Evolutionary conservation across 176 grass and related monocot species (phyloP).

Genomic region (Echinochloa phyllopogon): DNA sequence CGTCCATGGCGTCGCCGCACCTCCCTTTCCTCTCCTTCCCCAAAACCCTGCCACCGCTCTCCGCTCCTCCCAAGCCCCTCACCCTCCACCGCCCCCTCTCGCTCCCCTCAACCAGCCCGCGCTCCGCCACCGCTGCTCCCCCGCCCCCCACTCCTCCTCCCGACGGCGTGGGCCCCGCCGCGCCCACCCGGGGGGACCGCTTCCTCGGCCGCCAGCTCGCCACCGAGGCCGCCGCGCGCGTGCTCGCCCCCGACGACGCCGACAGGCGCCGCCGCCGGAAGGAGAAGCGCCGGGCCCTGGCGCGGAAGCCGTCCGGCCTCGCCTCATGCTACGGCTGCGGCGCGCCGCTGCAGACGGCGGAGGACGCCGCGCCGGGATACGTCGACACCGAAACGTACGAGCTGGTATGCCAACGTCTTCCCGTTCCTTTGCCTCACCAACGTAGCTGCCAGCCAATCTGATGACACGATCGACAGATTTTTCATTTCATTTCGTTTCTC

Average conservation of each 20-base stretch:
- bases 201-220: slow-evolving; percentile 71
- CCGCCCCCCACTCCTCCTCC: not conserved
- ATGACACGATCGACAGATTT: no score
- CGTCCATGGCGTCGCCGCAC: slow-evolving; percentile 50
- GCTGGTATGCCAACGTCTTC: slow-evolving; percentile 47
- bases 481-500: not conserved
- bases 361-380: slow-evolving; percentile 72
- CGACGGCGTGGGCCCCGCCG: slow-evolving; percentile 50
- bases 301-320: slow-evolving; percentile 47
- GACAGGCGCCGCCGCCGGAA: slow-evolving; percentile 46
- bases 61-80: slow-evolving; percentile 16
- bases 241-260: slow-evolving; percentile 50
- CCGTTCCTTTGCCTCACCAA: not conserved
- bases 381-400: slow-evolving; percentile 70
- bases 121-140: not conserved
- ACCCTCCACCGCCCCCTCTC: not conserved
- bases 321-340: slow-evolving; percentile 94
- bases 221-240: slow-evolving; percentile 35
- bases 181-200: slow-evolving; percentile 67
- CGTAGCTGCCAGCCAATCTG: no score
- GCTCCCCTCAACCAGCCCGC: not conserved
- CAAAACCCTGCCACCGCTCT: slow-evolving; percentile 21
- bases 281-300: slow-evolving; percentile 57
- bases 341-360: slow-evolving; percentile 78
- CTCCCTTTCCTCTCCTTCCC: slow-evolving; percentile 49